Conservation (phyloP, 2,329 filamentous ascomycete genomes). For the Colletotrichum aenigma region DNA sequence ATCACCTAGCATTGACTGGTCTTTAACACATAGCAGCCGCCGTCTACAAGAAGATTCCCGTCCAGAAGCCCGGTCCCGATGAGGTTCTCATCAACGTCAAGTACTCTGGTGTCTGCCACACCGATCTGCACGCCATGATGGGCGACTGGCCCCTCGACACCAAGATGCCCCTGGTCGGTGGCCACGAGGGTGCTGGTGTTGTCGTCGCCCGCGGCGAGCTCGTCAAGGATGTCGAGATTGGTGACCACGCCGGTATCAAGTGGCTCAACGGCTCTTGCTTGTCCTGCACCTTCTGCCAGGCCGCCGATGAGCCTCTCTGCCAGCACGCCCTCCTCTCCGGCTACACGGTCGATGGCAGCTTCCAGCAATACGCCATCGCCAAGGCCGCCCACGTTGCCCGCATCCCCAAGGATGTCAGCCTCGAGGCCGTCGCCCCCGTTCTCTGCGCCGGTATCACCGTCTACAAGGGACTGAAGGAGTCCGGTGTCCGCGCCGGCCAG, state of each 20-base stretch:
- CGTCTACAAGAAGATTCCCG: conserved; percentile 81
- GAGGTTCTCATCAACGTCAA: conserved; percentile 93
- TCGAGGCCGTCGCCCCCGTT: conserved; percentile 80
- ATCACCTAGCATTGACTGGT: background rate
- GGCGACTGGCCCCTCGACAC: conserved; percentile 88
- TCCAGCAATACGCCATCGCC: conserved; percentile 83
- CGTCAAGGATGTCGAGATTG: conserved; percentile 78
- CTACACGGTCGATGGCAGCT: conserved; percentile 90
- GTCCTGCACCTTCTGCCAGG: conserved; percentile 81
- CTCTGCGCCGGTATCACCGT: conserved; percentile 88
- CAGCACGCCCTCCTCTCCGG: conserved; percentile 76
- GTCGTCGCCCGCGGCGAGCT: conserved; percentile 82
- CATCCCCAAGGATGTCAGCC: conserved; percentile 76
- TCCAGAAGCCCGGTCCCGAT: conserved; percentile 80
- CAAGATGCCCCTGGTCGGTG: conserved; percentile 86
- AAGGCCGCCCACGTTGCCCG: conserved; percentile 86
- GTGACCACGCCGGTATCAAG: conserved; percentile 87
- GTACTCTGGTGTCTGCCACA: conserved; percentile 91
- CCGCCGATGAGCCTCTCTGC: conserved; percentile 84
- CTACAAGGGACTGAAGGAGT: conserved; percentile 92
- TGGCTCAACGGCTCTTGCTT: conserved; percentile 93
- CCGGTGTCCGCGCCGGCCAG: conserved; percentile 74
- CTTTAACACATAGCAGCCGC: conserved; percentile 47
- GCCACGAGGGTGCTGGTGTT: conserved; percentile 79
- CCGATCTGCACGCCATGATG: conserved; percentile 78